Base-by-base conservation (phyloP, 257 asterid genomes). In the Perilla frutescens region DNA sequence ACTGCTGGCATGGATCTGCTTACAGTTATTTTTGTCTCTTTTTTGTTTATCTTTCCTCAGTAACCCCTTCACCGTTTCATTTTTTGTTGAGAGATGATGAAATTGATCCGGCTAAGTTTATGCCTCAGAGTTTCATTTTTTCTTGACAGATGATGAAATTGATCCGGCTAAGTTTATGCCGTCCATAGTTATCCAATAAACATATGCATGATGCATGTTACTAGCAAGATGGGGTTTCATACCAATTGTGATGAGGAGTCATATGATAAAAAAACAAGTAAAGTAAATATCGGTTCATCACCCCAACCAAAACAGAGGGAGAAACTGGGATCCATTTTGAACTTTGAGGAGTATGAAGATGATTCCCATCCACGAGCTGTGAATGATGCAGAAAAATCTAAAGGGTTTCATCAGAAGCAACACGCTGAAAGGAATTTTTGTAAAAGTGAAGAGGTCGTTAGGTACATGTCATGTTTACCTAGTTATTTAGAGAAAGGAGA, bases 391-490 rank as follows among this genome's bases (percentile, higher is more conserved):
- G 81, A 75, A 37, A 80, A 72, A 40, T 73, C 88, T 67, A 63
- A 66, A 63, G 83, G 65, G 43, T 64, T 64, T 36, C 77, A 62
- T 70, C 68, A 62, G 69, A 90, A 82, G 79, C 81, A 84, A 47
- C 75, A 47, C 6, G 76, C 14, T 7, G 77, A 77, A 62, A 68
- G 49, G 55, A 84, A 69, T 70, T 66, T 34, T 0, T 55, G 37
- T 41, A 70, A 80, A 50, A 81, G 80, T 48, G 93, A 87, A 73
- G 97, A 91, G 82, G 81, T 89, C 43, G 90, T 91, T n/a, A 86
- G 85, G 81, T 84, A 86, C 88, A 91, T 91, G 97, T 89, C 96
- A n/a, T 84, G 80, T 78, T 89, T 91, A 77, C 97, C 97, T 4
- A 77, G 66, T 64, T 91, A 80, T 75, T 82, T 91, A 71, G 90